These are phyloP conservation scores for Primulina huaijiensis DNA, from an alignment of 257 asterid species.

Conservation along the genomic window DNA sequence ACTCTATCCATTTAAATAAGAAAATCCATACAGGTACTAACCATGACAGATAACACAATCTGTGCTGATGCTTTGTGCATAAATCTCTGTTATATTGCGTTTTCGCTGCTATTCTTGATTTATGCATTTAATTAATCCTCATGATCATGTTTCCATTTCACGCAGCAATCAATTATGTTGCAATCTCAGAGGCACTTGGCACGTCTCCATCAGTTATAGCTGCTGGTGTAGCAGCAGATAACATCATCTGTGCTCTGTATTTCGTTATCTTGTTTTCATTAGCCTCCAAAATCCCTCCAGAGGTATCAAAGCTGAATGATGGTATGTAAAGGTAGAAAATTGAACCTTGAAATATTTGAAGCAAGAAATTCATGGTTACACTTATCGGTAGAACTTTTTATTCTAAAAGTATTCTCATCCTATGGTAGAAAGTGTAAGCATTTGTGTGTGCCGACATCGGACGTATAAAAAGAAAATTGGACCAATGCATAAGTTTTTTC, in stretches of 20 bases:
- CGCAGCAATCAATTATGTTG: slow-evolving; percentile 83
- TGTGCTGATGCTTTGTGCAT: background rate
- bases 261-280: slow-evolving; percentile 62
- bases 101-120: no score
- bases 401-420: background rate
- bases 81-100: background rate
- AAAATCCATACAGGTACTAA: background rate
- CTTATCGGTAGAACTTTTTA: background rate
- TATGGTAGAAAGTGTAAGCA: background rate
- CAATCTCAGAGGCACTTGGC: slow-evolving; percentile 71
- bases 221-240: slow-evolving; percentile 93
- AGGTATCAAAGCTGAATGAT: slow-evolving; percentile 36
- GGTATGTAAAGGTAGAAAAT: slow-evolving; percentile 33
- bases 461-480: no score
- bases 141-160: slow-evolving; percentile 24
- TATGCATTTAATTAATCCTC: background rate
- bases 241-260: slow-evolving; percentile 69
- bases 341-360: background rate
- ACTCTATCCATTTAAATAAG: background rate
- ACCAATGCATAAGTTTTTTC: no score
- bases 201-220: slow-evolving; percentile 74
- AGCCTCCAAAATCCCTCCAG: slow-evolving; percentile 76
- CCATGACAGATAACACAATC: background rate
- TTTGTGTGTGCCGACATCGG: no score
- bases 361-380: background rate